Evolutionary conservation across 2,329 filamentous ascomycete genomes (phyloP).

Genomic region (Botrytis sinoallii): DNA sequence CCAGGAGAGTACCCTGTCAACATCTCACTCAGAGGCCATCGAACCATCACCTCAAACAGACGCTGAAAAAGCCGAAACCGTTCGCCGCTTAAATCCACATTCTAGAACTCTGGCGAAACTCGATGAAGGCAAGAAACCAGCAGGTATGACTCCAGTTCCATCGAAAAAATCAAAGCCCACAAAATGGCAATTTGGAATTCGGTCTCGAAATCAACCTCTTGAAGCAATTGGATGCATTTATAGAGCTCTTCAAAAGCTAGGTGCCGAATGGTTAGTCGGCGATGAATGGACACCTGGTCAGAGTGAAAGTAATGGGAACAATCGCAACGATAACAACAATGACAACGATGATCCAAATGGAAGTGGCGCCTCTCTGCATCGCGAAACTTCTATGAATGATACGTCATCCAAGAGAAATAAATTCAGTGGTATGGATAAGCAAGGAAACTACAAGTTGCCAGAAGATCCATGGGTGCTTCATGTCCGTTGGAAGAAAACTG

Average conservation of each 20-base stretch:
- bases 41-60: conserved; percentile 48
- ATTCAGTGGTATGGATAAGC: conserved; percentile 46
- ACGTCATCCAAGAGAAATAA: conserved; percentile 33
- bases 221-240: conserved; percentile 96
- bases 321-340: not conserved
- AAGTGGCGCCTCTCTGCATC: conserved; percentile 40
- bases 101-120: conserved; percentile 67
- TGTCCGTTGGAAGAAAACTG: conserved; percentile 81
- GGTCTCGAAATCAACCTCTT: conserved; percentile 87
- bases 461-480: conserved; percentile 94
- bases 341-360: conserved; percentile 39
- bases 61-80: conserved; percentile 78
- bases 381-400: conserved; percentile 39
- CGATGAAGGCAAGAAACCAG: conserved; percentile 60
- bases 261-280: conserved; percentile 79
- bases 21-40: conserved; percentile 43
- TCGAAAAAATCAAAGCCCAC: conserved; percentile 74
- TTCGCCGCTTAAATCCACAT: conserved; percentile 80
- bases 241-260: conserved; percentile 82
- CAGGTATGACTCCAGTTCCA: conserved; percentile 62
- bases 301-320: not conserved
- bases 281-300: conserved; percentile 46
- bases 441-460: conserved; percentile 74
- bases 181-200: conserved; percentile 97
- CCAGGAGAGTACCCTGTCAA: conserved; percentile 39